Evolutionary conservation across 192 early-diverging fungal species (phyloP).

Genomic region (Gamsiella multidivaricata): DNA sequence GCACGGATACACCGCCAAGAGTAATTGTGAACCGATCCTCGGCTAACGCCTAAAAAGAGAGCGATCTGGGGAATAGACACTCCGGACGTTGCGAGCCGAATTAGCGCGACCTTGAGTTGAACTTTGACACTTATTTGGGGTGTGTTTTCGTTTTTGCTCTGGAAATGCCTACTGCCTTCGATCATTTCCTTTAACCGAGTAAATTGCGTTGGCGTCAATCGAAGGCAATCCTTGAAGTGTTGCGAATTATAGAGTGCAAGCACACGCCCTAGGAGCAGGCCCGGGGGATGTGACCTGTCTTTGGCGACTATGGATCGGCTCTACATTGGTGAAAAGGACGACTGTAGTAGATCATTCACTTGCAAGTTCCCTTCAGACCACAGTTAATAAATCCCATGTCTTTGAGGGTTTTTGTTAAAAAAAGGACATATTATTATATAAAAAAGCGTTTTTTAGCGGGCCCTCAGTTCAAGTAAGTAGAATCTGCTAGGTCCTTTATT

Average conservation of each 20-base stretch:
- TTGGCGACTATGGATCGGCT: too few species aligned
- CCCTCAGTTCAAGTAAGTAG: too few species aligned
- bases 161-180: neutral
- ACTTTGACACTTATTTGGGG: neutral
- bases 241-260: neutral
- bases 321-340: too few species aligned
- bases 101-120: neutral
- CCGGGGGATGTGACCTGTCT: too few species aligned
- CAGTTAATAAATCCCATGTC: too few species aligned
- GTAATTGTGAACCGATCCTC: neutral
- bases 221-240: neutral
- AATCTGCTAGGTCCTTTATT: too few species aligned
- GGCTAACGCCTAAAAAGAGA: neutral
- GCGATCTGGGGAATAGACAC: neutral
- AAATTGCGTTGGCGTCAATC: neutral
- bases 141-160: neutral
- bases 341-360: too few species aligned
- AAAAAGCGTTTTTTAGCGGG: too few species aligned
- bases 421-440: too few species aligned
- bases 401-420: too few species aligned
- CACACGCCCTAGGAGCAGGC: too few species aligned
- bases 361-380: too few species aligned
- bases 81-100: neutral
- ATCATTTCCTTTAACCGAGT: neutral
- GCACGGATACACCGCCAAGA: conserved; percentile 15